These are phyloP conservation scores for Mrakia frigida DNA, from an alignment of 768 basidiomycete species.

Conservation along the genomic window DNA sequence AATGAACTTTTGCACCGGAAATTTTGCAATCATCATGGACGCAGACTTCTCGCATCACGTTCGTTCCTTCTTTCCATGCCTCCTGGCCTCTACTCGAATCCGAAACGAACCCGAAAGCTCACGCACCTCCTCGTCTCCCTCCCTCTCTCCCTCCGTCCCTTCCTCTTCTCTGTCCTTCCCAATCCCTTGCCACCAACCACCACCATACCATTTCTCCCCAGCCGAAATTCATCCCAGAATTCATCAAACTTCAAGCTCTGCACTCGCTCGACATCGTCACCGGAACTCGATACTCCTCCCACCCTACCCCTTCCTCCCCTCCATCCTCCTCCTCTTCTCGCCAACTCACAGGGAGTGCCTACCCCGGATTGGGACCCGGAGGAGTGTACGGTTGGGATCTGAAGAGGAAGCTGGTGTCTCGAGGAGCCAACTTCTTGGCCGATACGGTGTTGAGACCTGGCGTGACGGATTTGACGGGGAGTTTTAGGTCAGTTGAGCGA, in stretches of 20 bases:
- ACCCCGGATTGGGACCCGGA: constrained; percentile 58
- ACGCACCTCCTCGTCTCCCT: constrained; percentile 54
- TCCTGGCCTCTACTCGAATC: neutral
- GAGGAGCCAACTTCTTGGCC: constrained; percentile 86
- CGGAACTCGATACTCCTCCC: constrained; percentile 71
- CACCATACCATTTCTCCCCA: constrained; percentile 39
- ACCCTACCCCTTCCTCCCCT: constrained; percentile 36
- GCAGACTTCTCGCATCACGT: constrained; percentile 95
- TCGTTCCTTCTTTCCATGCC: constrained; percentile 40
- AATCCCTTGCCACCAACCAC: neutral
- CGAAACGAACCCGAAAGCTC: neutral
- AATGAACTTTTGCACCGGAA: constrained; percentile 78
- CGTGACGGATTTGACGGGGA: constrained; percentile 84
- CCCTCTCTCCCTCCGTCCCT: constrained; percentile 39
- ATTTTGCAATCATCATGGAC: constrained; percentile 96
- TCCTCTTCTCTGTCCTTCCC: neutral
- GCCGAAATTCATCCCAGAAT: constrained; percentile 93
- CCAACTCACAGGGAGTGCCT: constrained; percentile 44
- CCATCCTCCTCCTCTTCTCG: constrained; percentile 46
- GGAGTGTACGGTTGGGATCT: constrained; percentile 92
- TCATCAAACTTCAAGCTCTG: constrained; percentile 77
- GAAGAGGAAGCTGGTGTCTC: constrained; percentile 76
- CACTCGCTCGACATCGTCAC: constrained; percentile 89
- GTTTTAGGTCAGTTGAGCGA: constrained; percentile 51
- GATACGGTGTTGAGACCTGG: constrained; percentile 78